Conservation (phyloP, 441 rosid genomes). For the Hura crepitans region DNA sequence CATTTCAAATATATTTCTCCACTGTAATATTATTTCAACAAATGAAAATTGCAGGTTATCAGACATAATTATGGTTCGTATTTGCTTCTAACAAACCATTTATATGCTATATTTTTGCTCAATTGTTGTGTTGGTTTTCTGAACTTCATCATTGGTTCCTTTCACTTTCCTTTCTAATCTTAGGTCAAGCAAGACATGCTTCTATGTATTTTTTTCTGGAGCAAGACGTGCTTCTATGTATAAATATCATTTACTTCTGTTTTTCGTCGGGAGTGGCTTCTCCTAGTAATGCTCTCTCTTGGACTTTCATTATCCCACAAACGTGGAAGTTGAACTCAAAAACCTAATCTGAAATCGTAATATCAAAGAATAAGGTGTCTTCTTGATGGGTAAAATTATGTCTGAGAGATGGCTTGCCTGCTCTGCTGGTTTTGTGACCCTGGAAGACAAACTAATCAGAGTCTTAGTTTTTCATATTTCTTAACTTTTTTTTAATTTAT, state of each 20-base stretch:
- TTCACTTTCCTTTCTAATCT: neutral
- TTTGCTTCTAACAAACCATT: too few species aligned
- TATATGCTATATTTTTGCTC: too few species aligned
- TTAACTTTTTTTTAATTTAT: neutral
- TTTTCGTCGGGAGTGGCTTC: neutral
- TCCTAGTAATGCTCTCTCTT: neutral
- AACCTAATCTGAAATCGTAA: neutral
- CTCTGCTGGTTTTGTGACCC: neutral
- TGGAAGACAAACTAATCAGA: neutral
- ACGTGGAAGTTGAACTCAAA: neutral
- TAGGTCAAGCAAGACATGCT: neutral
- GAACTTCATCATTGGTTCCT: neutral
- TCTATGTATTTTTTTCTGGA: too few species aligned
- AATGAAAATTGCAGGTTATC: neutral
- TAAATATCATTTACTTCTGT: neutral
- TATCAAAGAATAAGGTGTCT: neutral
- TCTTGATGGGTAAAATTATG: neutral
- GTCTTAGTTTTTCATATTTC: constrained; percentile 1
- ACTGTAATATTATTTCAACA: neutral
- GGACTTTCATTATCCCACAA: neutral
- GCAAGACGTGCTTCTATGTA: neutral
- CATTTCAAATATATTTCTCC: neutral
- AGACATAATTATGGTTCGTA: neutral
- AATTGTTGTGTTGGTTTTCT: neutral
- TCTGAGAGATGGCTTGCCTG: neutral